Base-by-base conservation (phyloP, 2,329 filamentous ascomycete genomes). In the Xylariaceae sp. region DNA sequence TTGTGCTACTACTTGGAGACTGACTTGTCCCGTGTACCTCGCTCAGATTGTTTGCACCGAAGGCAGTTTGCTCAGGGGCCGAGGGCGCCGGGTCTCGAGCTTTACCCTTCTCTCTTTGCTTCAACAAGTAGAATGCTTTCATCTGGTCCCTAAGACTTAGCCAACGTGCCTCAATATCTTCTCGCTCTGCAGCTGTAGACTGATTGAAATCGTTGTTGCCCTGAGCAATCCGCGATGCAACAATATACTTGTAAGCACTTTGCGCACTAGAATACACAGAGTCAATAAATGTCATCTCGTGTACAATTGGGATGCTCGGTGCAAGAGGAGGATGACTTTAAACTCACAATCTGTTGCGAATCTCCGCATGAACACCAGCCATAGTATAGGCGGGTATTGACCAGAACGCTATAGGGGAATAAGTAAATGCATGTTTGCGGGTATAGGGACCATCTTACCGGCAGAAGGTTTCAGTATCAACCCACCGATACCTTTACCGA, bases 401-500 rank as follows among this genome's bases (percentile, higher is more conserved):
- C 83, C 85, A 89, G 13, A 89, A 72, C 4, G 81, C 85, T 80
- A 60, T 30, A 45, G 50, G 11, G 15, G 15, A 53, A 55, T 69
- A 18, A 71, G 63, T 44, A 35, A 34, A 23, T 13, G 52, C 37
- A 9, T 23, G 17, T 7, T 15, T 39, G 18, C 10, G 54, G 18
- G 37, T 48, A 34, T 47, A 23, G 17, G 10, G 30, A 13, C 44
- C 74, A 30, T 5, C 81, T 74, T 73, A 86, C 86, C 90, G 60
- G 89, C 90, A 58, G 87, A 83, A n/a, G 91, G 89, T 71, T 96
- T 96, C 17, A 94, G 75, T 1, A 94, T 79, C 1, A 95, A 72
- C 0, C 92, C 92, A 3, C 90, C 90, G 45, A 96, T 82, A 0
- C 91, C 92, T 70, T 90, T 94, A 0, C 88, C 91, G 50, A 96